A percentile compares a stretch with the other conserved stretches of the same genome.
Conservation (phyloP, 139 green algal genomes). For the Closterium sp. region DNA sequence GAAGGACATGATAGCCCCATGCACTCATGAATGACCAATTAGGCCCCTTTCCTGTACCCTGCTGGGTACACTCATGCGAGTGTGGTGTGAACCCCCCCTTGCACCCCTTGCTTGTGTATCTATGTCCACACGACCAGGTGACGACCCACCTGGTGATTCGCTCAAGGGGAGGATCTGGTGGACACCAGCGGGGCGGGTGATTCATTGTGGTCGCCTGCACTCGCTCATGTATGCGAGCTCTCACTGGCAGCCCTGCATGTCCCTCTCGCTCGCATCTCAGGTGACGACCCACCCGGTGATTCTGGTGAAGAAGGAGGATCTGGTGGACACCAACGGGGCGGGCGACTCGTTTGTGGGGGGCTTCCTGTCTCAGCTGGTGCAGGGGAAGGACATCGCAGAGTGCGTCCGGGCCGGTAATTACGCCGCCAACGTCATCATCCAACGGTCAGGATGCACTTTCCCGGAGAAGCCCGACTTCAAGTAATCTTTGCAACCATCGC, state of each 20-base stretch:
- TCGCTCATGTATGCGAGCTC: too few relatives aligned
- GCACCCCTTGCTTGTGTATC: not conserved
- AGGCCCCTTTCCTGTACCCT: too few relatives aligned
- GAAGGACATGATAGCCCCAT: conserved; percentile 51
- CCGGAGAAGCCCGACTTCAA: conserved; percentile 43
- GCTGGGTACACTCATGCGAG: too few relatives aligned
- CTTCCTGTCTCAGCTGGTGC: conserved; percentile 93
- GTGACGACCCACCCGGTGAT: conserved; percentile 66
- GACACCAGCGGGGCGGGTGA: conserved; percentile 91
- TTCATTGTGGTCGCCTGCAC: not conserved
- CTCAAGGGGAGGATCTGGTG: conserved; percentile 84
- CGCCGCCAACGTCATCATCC: conserved; percentile 90
- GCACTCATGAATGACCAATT: too few relatives aligned
- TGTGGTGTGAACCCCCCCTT: too few relatives aligned
- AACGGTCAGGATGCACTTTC: conserved; percentile 78
- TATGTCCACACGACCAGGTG: conserved; percentile 28
- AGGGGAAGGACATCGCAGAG: conserved; percentile 78
- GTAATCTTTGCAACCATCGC: not conserved
- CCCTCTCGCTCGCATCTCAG: conserved; percentile 13
- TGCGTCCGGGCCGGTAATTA: conserved; percentile 88
- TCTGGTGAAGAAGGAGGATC: conserved; percentile 72
- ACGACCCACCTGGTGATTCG: conserved; percentile 64
- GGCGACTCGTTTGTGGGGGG: conserved; percentile 84
- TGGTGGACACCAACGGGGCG: conserved; percentile 97
- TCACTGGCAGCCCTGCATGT: too few relatives aligned